phyloP scores from a whole-genome alignment of 164 flowering plant genomes.

The Liquidambar formosana region DNA sequence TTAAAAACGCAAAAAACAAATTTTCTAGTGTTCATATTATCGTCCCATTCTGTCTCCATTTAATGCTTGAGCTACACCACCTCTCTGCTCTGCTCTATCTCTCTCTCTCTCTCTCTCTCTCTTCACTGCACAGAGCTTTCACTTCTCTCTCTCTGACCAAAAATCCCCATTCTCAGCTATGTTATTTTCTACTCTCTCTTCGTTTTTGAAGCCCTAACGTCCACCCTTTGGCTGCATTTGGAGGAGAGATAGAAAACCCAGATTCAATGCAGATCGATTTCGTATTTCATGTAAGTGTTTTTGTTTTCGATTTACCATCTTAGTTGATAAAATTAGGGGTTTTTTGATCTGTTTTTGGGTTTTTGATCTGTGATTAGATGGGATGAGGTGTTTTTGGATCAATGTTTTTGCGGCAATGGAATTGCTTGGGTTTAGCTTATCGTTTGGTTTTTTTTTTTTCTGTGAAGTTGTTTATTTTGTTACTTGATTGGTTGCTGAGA shows the following conservation, averaged over 20 bases:
- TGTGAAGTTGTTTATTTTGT: background rate
- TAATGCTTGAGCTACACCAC: constrained; percentile 42
- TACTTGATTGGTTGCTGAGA: constrained; percentile 10
- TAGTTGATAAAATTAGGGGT: background rate
- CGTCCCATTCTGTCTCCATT: constrained; percentile 26
- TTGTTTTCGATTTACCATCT: background rate
- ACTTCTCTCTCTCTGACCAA: constrained; percentile 7
- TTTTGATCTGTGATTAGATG: background rate
- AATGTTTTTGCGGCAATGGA: background rate
- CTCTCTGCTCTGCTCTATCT: too few species aligned
- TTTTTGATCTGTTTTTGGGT: background rate
- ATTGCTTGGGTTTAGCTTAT: background rate
- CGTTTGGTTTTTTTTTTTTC: background rate
- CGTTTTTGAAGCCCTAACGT: constrained; percentile 3
- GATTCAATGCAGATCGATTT: background rate
- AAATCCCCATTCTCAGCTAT: background rate
- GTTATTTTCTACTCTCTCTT: constrained; percentile 1
- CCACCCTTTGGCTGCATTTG: background rate
- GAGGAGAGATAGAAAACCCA: background rate
- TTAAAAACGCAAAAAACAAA: background rate
- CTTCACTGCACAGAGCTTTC: background rate
- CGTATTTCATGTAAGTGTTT: constrained; percentile 17
- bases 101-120: constrained; percentile 5
- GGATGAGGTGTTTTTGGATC: background rate
- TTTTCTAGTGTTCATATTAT: background rate